Evolutionary conservation across 208 protist species (phyloP), one percentile per base, ranked within the genome.

Genomic region (Trypanosoma lewisi): DNA sequence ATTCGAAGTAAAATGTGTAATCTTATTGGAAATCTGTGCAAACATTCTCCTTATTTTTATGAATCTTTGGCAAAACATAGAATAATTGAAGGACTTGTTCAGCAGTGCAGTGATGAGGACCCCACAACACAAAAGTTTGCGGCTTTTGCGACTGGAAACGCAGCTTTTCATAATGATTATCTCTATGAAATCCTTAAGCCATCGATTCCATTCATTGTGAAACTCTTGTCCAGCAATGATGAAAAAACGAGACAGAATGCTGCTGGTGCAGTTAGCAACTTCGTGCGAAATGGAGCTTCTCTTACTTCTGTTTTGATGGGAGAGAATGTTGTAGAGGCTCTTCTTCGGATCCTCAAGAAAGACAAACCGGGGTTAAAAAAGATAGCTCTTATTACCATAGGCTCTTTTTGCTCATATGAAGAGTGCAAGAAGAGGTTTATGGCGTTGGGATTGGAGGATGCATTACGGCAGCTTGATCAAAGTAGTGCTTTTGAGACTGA

Each of bases 161-260:
- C 96, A 37, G 91, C 90, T 7, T 98, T 97, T 67, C 94, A 98
- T 68, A 96, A 80, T 42, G 80, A 82, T 63, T 59, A 78, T 54
- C 77, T 98, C 16, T 98, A 98, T 63, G 63, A 73, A 23, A 48
- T 76, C 5, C 73, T 98, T 31, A 63, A 59, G 41, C 70, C 82
- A 4, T 78, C 77, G 0, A 94, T 98, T 61, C 82, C 83, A 36
- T 72, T 78, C 3, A 63, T 98, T 14, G 76, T 94, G 7, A 78
- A 75, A 28, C 72, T 96, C 41, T 77, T 97, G 4, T 54, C 33
- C 19, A 92, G 90, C 59, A 42, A 62, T 16, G 94, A 98, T 42
- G 91, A 96, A 25, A 98, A 98, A 78, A 98, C 93, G n/a, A 71
- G 93, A 33, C 82, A 96, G 45, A 98, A 98, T 52, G 94, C 95